These are phyloP conservation scores for Panicum virgatum DNA, from an alignment of 202 grass and related monocot species.

Conservation along the genomic window DNA sequence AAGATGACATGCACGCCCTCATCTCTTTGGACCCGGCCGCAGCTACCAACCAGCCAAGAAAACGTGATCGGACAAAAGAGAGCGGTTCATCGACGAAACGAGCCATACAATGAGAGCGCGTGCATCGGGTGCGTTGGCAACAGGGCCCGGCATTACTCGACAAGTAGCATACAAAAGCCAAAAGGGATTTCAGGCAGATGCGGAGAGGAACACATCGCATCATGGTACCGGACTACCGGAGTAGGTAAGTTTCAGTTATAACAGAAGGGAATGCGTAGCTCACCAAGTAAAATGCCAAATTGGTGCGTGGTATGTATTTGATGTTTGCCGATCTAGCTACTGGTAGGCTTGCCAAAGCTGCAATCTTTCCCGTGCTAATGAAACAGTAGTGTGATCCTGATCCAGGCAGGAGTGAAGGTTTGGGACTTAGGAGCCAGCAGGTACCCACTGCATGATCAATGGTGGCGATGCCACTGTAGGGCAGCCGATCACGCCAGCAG, in stretches of 20 bases:
- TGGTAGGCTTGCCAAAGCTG: background rate
- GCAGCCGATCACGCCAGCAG: too few species aligned
- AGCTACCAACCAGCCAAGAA: constrained; percentile 24
- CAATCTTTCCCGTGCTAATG: background rate
- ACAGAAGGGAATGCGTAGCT: background rate
- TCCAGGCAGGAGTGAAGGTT: background rate
- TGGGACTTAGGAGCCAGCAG: background rate
- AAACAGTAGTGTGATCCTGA: background rate
- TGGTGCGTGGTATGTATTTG: constrained; percentile 2
- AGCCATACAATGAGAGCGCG: constrained; percentile 23
- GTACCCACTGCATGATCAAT: too few species aligned
- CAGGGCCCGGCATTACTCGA: constrained; percentile 23
- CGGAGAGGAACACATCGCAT: too few species aligned
- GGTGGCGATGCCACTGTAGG: too few species aligned
- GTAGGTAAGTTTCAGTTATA: too few species aligned
- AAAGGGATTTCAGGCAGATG: background rate
- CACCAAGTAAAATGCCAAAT: background rate
- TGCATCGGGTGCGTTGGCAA: constrained; percentile 30
- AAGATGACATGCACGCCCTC: background rate
- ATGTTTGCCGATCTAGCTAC: background rate
- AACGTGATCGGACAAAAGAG: background rate
- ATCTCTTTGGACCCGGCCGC: background rate
- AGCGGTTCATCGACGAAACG: background rate
- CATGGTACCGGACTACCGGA: too few species aligned
- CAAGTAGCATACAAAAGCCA: constrained; percentile 22